Evolutionary conservation across 2,329 filamentous ascomycete species (phyloP).

Genomic region (Talaromyces islandicus): DNA sequence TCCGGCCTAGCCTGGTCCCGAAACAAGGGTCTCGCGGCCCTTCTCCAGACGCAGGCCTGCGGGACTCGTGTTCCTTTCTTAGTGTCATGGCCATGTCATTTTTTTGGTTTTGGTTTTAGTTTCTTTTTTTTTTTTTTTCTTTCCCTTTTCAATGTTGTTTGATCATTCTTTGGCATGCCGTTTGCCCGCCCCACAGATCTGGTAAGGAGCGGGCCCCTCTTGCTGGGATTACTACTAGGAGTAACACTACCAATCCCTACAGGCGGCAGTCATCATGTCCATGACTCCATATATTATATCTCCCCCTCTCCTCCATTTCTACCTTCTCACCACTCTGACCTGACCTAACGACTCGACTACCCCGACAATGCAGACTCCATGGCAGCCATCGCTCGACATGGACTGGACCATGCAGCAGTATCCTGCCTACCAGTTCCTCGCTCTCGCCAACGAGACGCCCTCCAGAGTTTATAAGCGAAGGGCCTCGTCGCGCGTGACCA

Average conservation of each 20-base stretch:
- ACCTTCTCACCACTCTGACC: constrained; percentile 10
- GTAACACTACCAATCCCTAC: neutral
- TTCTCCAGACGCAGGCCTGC: constrained; percentile 1
- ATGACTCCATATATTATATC: constrained; percentile 1
- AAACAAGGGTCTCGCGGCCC: constrained; percentile 12
- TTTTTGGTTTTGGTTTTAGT: constrained; percentile 6
- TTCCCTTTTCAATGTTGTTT: neutral
- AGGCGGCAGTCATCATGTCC: neutral
- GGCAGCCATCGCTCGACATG: constrained; percentile 19
- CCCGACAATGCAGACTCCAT: constrained; percentile 16
- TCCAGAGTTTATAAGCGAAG: constrained; percentile 46
- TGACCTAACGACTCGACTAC: too few species aligned
- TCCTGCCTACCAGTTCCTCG: constrained; percentile 17
- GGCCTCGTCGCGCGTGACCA: constrained; percentile 50
- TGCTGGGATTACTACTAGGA: neutral
- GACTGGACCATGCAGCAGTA: constrained; percentile 19
- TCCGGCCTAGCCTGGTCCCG: constrained; percentile 6
- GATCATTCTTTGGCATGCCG: constrained; percentile 18
- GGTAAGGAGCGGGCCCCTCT: constrained; percentile 27
- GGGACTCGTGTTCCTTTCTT: constrained; percentile 20
- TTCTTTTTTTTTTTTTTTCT: neutral
- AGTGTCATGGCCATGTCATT: constrained; percentile 36
- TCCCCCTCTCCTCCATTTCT: constrained; percentile 11
- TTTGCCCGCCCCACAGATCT: constrained; percentile 28
- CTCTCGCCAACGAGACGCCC: constrained; percentile 32